Base-by-base conservation (phyloP, 192 early-diverging fungal species). In the Coemansia aciculifera region DNA sequence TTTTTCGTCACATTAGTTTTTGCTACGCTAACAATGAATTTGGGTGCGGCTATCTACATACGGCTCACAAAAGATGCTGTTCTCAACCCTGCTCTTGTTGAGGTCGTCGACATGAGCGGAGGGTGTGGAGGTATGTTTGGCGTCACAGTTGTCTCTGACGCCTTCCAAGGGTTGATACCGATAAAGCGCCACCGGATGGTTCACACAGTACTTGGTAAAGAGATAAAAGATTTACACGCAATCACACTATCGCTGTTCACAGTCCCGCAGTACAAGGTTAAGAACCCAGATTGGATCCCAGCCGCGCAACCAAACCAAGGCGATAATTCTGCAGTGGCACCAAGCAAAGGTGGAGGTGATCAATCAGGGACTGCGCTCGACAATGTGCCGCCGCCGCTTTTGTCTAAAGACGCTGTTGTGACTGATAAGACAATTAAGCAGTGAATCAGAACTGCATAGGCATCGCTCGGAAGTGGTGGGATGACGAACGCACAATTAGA, bases 41-140 rank as follows among this genome's bases (percentile, higher is more conserved):
- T 64, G 8, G 67, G 12, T 13, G 49, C 61, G n/a, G 42, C 60
- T 3, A 69, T 78, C 66, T 66, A 11, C 15, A 56, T 29, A 21
- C 32, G 2, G 64, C 21, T 23, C 62, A 75, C 24, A 9, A 17
- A 23, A 32, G 36, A 39, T n/a, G 7, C 0, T 0, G 17, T 0
- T 1, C 37, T 57, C 54, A 7, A 36, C 0, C 64, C 59, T 36
- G 40, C 56, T 15, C 27, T 66, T 15, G 48, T 83, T 19, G 23
- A 51, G 5, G 49, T 78, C 8, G 46, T 43, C 2, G 77, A 83
- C 29, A 27, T 60, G 0, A 64, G 73, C 9, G 90, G 92, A 46
- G 96, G 96, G 3, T 98, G 96, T 75, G 96, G 96, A 21, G 88
- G 88, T 59, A 94, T 94, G 93, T 97, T 94, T 71, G 85, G 87